Evolutionary conservation across 371 early-diverging fungal genomes (phyloP).

Genomic region (Mucor sp.): DNA sequence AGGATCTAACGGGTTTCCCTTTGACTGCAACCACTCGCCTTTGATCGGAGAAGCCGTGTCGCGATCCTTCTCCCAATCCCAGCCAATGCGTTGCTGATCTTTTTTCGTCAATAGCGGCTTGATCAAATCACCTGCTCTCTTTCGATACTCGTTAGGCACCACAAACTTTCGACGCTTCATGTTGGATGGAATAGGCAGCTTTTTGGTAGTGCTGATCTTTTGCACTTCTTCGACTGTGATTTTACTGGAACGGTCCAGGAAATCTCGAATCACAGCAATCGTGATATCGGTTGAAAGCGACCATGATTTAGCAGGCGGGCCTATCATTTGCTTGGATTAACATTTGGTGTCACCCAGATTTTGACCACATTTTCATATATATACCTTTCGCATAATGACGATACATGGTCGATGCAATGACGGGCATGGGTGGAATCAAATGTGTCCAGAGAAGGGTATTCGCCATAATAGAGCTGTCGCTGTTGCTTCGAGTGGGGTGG

Average conservation of each 20-base stretch:
- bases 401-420: slow-evolving; percentile 25
- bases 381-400: slow-evolving; percentile 20
- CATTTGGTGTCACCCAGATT: slow-evolving; percentile 6
- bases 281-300: slow-evolving; percentile 37
- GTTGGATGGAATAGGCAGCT: slow-evolving; percentile 31
- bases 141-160: slow-evolving; percentile 32
- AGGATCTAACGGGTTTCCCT: slow-evolving; percentile 17
- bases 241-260: slow-evolving; percentile 27
- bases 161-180: slow-evolving; percentile 22
- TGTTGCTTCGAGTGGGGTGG: background rate
- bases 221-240: slow-evolving; percentile 48
- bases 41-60: slow-evolving; percentile 20
- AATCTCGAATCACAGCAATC: slow-evolving; percentile 35
- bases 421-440: slow-evolving; percentile 22
- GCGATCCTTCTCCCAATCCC: slow-evolving; percentile 43
- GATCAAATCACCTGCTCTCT: slow-evolving; percentile 30
- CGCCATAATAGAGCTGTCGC: slow-evolving; percentile 11
- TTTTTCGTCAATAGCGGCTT: slow-evolving; percentile 15
- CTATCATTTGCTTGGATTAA: slow-evolving; percentile 13
- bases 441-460: slow-evolving; percentile 24
- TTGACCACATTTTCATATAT: background rate
- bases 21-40: slow-evolving; percentile 44
- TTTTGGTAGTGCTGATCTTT: slow-evolving; percentile 21
- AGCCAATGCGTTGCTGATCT: slow-evolving; percentile 35
- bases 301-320: slow-evolving; percentile 51